Conservation (phyloP, 345 rosid species). For the Camelina laxa region DNA sequence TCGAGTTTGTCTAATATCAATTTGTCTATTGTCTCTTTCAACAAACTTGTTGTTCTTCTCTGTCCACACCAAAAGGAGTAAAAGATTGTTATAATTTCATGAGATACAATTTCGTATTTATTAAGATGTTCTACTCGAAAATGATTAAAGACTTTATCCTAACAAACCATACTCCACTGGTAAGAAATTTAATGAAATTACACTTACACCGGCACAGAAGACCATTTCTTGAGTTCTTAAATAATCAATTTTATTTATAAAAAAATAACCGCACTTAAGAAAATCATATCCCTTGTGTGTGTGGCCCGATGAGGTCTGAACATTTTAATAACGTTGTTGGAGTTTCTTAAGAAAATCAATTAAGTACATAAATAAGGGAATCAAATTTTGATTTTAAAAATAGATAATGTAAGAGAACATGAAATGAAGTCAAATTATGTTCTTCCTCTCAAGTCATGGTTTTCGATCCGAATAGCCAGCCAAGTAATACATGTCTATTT, state of each 20-base stretch:
- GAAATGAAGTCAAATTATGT: conserved; percentile 16
- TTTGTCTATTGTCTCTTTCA: conserved; percentile 51
- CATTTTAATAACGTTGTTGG: conserved; percentile 10
- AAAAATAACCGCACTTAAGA: too few species aligned
- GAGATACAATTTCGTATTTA: background rate
- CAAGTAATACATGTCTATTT: conserved; percentile 1
- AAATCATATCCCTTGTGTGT: too few species aligned
- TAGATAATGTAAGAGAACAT: background rate
- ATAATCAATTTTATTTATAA: too few species aligned
- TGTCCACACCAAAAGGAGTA: conserved; percentile 39
- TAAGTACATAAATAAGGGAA: conserved; percentile 11
- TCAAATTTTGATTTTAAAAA: background rate
- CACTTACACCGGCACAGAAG: too few species aligned
- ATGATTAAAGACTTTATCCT: background rate
- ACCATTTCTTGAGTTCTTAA: too few species aligned
- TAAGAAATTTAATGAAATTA: too few species aligned
- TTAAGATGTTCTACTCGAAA: conserved; percentile 4
- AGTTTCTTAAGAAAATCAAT: background rate
- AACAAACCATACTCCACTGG: too few species aligned
- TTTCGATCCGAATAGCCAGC: conserved; percentile 31
- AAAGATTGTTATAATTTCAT: background rate
- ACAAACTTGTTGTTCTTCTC: conserved; percentile 47
- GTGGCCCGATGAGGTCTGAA: conserved; percentile 32
- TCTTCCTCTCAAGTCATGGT: background rate
- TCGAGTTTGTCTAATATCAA: conserved; percentile 55